Evolutionary conservation across 2,329 filamentous ascomycete species (phyloP), one percentile per base, ranked within the genome.

Genomic region (Beauveria medogensis): DNA sequence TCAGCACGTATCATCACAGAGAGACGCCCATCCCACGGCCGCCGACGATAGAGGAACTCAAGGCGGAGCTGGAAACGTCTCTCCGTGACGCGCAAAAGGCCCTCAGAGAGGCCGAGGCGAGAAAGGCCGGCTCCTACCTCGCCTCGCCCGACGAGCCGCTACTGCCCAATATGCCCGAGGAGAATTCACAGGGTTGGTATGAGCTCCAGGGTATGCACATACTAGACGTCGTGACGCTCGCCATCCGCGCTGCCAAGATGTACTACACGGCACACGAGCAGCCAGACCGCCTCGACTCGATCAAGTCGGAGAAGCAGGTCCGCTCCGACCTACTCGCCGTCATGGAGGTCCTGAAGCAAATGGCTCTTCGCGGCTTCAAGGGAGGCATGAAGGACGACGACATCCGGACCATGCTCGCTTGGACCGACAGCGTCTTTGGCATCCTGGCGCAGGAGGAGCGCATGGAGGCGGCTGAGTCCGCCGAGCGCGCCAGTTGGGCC

Each of bases 201-300:
- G 91, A 97, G 73, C 82, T 96, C 24, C 91, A 96, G 72, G 94
- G 93, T 20, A 86, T 97, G 79, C 90, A 95, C 69, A 85, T 99
- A 43, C 83, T 97, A 60, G 93, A 97, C 71, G 87, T 96, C 58
- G 89, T 94, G 70, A 99, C 94, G 1, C 80, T 97, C 58, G 93
- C 93, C n/a, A 97, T 99, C 66, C 86, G 92, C 57, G 92, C 93
- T 1, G 94, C 94, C 56, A 96, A 95, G 75, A 88, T 95, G 68
- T 99, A 97, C 76, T 97, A 99, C 75, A 97, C 92, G 0, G 84
- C 91, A 4, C 94, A 97, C 71, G 90, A 95, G 69, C 82, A 92
- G 58, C 91, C 92, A 1, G 88, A 94, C 67, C 87, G 90, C 43
- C 79, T 97, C 20, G 91, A 94, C 69, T 79, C 88, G 30, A 95